These are phyloP conservation scores for Rhodosorus marinus DNA, from an alignment of 23 red algal species.

Conservation along the genomic window DNA sequence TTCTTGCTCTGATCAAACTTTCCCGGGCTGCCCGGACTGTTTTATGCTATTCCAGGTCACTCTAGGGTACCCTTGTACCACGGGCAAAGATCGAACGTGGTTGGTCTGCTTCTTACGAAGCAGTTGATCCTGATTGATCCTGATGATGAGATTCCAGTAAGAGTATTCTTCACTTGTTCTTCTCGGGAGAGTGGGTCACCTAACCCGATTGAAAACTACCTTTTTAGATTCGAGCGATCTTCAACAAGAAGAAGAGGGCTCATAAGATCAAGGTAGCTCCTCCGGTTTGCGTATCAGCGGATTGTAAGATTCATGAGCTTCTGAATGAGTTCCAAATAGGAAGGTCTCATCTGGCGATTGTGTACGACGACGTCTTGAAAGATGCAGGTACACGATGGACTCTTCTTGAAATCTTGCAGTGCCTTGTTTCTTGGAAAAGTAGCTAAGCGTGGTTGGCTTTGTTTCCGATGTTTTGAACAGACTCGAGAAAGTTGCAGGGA, in stretches of 20 bases:
- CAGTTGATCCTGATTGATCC: constrained; percentile 32
- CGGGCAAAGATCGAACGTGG: constrained; percentile 1
- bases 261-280: not conserved
- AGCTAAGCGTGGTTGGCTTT: too few relatives aligned
- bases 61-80: constrained; percentile 7
- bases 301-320: constrained; percentile 2
- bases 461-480: too few relatives aligned
- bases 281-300: not conserved
- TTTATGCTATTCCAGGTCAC: too few relatives aligned
- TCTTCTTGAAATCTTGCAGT: too few relatives aligned
- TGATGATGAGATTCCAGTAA: constrained; percentile 17
- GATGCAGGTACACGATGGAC: too few relatives aligned
- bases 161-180: not conserved
- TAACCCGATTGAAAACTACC: not conserved
- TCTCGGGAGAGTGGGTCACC: not conserved
- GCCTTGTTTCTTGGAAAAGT: too few relatives aligned
- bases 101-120: constrained; percentile 20
- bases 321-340: constrained; percentile 32
- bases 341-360: constrained; percentile 18
- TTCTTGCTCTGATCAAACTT: too few relatives aligned
- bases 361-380: constrained; percentile 9
- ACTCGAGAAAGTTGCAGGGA: constrained; percentile 8
- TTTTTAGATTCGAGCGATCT: not conserved
- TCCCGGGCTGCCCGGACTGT: too few relatives aligned
- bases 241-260: not conserved